phyloP scores from a whole-genome alignment of 2,329 filamentous ascomycete species.

The Cercospora sojina region DNA sequence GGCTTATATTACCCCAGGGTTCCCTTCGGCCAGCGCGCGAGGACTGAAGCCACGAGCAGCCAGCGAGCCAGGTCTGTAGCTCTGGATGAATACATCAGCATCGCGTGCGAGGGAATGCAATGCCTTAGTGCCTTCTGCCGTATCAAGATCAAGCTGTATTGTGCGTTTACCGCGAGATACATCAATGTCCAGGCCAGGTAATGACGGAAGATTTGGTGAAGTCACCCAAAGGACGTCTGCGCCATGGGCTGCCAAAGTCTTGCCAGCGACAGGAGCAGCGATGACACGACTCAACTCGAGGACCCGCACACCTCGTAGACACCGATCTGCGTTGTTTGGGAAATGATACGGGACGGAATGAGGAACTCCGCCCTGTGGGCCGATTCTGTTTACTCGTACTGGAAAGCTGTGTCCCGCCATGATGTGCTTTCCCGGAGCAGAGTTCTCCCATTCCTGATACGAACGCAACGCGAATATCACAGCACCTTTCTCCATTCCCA shows the following conservation, averaged over 20 bases:
- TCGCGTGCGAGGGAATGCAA: constrained; percentile 37
- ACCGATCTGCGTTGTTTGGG: constrained; percentile 21
- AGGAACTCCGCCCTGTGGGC: not conserved
- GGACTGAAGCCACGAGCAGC: constrained; percentile 46
- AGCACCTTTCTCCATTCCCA: constrained; percentile 43
- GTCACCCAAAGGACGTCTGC: constrained; percentile 37
- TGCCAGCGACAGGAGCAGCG: constrained; percentile 33
- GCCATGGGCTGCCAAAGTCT: constrained; percentile 35
- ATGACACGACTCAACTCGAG: constrained; percentile 35
- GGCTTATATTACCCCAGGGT: constrained; percentile 51
- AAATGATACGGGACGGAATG: constrained; percentile 28
- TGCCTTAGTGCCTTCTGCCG: constrained; percentile 24
- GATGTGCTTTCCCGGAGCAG: constrained; percentile 42
- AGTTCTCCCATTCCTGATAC: constrained; percentile 53
- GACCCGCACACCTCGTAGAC: constrained; percentile 42
- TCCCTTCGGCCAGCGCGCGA: constrained; percentile 41
- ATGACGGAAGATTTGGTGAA: constrained; percentile 29
- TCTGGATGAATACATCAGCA: constrained; percentile 48
- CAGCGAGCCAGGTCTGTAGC: constrained; percentile 51
- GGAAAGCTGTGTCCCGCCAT: not conserved
- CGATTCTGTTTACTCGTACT: not conserved
- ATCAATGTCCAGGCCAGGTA: constrained; percentile 33
- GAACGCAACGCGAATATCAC: constrained; percentile 54
- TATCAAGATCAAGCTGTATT: constrained; percentile 39
- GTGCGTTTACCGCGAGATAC: constrained; percentile 32